phyloP scores from a whole-genome alignment of 2,329 filamentous ascomycete genomes.

The Plectosphaerella sp. region DNA sequence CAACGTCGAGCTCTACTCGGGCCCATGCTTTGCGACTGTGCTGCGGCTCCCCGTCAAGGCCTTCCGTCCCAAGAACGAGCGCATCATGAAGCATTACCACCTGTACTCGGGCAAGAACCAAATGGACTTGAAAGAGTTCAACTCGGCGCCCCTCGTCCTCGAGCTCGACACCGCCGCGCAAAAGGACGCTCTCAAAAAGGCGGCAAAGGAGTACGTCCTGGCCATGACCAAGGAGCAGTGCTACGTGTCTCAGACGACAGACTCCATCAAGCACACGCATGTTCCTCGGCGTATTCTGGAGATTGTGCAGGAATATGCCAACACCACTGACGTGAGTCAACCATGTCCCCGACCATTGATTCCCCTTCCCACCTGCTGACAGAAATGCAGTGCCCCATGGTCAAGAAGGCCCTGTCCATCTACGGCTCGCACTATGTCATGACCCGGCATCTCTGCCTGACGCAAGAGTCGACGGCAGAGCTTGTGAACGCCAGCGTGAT shows the following conservation, averaged over 20 bases:
- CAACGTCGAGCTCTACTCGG: slow-evolving; percentile 43
- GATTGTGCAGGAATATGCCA: slow-evolving; percentile 43
- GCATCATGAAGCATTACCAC: slow-evolving; percentile 45
- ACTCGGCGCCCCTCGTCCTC: slow-evolving; percentile 46
- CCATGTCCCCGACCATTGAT: background rate
- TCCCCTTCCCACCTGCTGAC: background rate
- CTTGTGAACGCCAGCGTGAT: slow-evolving; percentile 37
- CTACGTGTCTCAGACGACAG: slow-evolving; percentile 47
- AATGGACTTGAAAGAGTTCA: slow-evolving; percentile 34
- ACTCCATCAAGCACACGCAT: slow-evolving; percentile 35
- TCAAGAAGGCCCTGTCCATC: slow-evolving; percentile 47
- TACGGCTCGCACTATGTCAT: slow-evolving; percentile 56
- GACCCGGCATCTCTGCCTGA: slow-evolving; percentile 49
- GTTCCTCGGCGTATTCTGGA: slow-evolving; percentile 41
- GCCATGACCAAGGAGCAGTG: slow-evolving; percentile 40
- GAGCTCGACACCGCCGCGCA: slow-evolving; percentile 36
- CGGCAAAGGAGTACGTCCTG: slow-evolving; percentile 44
- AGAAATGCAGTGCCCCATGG: slow-evolving; percentile 36
- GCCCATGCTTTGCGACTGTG: slow-evolving; percentile 35
- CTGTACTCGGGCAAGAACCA: slow-evolving; percentile 29
- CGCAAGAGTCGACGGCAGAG: slow-evolving; percentile 13
- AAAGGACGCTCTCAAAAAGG: slow-evolving; percentile 40
- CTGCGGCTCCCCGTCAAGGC: slow-evolving; percentile 46
- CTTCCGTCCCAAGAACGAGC: slow-evolving; percentile 44
- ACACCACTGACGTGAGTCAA: slow-evolving; percentile 35